Percentiles rank a stretch among this genome's conserved stretches.
These are phyloP conservation scores for Verticillium isaacii DNA, from an alignment of 2,329 filamentous ascomycete species.

Conservation along the genomic window DNA sequence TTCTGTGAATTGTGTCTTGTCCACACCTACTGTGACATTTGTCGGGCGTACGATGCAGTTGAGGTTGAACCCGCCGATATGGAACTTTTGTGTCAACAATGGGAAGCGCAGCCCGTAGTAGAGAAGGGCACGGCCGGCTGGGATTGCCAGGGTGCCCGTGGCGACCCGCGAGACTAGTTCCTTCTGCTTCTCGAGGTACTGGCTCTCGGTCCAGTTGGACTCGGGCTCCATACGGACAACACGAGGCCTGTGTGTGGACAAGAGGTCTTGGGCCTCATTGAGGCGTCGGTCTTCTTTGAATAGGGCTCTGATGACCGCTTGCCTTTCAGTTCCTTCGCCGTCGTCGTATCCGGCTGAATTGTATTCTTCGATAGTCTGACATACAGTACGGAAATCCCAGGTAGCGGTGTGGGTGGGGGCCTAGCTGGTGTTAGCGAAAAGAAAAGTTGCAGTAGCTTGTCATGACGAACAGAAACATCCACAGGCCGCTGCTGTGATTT, in stretches of 20 bases:
- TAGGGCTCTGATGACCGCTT: slow-evolving; percentile 76
- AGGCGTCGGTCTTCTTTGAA: slow-evolving; percentile 90
- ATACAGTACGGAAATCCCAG: slow-evolving; percentile 76
- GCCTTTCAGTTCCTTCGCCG: slow-evolving; percentile 76
- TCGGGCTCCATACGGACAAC: slow-evolving; percentile 72
- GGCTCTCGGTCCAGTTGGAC: slow-evolving; percentile 76
- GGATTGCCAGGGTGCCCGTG: slow-evolving; percentile 81
- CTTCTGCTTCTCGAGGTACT: slow-evolving; percentile 89
- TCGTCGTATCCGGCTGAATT: slow-evolving; percentile 64
- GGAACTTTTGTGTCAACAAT: slow-evolving; percentile 86
- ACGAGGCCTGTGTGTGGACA: slow-evolving; percentile 81
- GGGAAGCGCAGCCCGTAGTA: slow-evolving; percentile 86
- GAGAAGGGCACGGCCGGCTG: slow-evolving; percentile 79
- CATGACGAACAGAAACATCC: slow-evolving; percentile 37
- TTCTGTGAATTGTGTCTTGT: slow-evolving; percentile 81
- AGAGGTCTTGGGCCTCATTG: slow-evolving; percentile 75
- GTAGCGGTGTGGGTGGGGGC: slow-evolving; percentile 60
- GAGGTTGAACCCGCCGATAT: slow-evolving; percentile 84
- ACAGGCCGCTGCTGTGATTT: slow-evolving; percentile 25
- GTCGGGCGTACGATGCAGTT: slow-evolving; percentile 88
- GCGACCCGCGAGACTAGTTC: slow-evolving; percentile 83
- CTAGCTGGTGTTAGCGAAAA: slow-evolving; percentile 28
- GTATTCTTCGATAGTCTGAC: slow-evolving; percentile 58
- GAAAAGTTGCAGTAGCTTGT: neutral
- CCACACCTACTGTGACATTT: slow-evolving; percentile 89